Conservation (phyloP, 495 filamentous ascomycete species). For the Aspergillus homomorphus region DNA sequence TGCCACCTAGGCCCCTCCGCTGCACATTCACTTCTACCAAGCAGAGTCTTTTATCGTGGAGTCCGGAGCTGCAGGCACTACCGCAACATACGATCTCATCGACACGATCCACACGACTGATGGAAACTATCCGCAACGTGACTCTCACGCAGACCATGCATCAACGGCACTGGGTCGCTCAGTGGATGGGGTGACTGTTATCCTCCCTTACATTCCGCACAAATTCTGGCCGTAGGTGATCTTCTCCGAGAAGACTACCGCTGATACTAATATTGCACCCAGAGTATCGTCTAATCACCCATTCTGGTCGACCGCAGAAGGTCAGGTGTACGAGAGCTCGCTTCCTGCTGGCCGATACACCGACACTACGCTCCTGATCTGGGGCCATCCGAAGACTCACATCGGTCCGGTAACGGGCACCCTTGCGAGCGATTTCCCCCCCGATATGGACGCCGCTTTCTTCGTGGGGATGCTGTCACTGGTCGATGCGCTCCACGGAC, state of each 20-base stretch:
- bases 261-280: background rate
- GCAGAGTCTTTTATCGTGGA: conserved; percentile 13
- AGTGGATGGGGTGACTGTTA: conserved; percentile 1
- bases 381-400: conserved; percentile 6
- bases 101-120: conserved; percentile 11
- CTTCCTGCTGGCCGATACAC: conserved; percentile 7
- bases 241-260: background rate
- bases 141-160: background rate
- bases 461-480: conserved; percentile 9
- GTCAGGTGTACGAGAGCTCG: conserved; percentile 2
- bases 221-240: conserved; percentile 13
- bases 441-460: conserved; percentile 13
- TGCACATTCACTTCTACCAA: conserved; percentile 14
- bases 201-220: conserved; percentile 11
- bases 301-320: conserved; percentile 12
- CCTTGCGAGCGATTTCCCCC: conserved; percentile 9
- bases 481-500: conserved; percentile 8
- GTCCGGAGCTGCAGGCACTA: conserved; percentile 10
- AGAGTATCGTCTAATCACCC: conserved; percentile 9
- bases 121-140: background rate
- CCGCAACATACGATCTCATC: conserved; percentile 11
- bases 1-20: conserved; percentile 2
- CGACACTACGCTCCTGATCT: conserved; percentile 9
- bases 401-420: background rate
- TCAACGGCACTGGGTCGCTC: conserved; percentile 3